Evolutionary conservation across 805 yeast species (phyloP).

Genomic region (Candida nonsorbophila): DNA sequence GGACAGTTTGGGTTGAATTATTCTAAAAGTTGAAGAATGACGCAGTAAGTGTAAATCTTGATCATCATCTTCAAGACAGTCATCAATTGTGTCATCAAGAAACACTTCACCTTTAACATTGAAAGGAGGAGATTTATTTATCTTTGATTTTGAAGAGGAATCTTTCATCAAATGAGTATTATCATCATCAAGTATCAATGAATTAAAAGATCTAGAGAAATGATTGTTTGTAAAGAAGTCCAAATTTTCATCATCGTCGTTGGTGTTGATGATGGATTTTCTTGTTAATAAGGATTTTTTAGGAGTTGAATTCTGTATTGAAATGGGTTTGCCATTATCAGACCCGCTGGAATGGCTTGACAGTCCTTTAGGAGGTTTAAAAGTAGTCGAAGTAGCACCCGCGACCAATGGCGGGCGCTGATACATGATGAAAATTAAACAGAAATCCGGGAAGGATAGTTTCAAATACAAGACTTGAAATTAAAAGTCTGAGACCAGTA

Average conservation of each 20-base stretch:
- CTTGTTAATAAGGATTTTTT: background rate
- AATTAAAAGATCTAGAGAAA: slow-evolving; percentile 38
- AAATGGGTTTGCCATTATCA: background rate
- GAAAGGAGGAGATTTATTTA: slow-evolving; percentile 39
- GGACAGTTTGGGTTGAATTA: no score
- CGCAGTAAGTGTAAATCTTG: no score
- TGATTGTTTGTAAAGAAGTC: slow-evolving; percentile 35
- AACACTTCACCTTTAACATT: slow-evolving; percentile 27
- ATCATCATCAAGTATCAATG: slow-evolving; percentile 34
- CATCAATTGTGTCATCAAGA: slow-evolving; percentile 18
- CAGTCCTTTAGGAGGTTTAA: background rate
- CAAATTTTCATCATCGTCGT: slow-evolving; percentile 5
- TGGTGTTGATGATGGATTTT: background rate
- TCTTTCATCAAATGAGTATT: slow-evolving; percentile 14
- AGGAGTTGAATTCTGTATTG: background rate
- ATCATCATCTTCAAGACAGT: slow-evolving; percentile 6
- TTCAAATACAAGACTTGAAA: no score
- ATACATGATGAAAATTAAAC: slow-evolving; percentile 1
- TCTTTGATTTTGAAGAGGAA: slow-evolving; percentile 3
- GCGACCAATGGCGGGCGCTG: slow-evolving; percentile 21
- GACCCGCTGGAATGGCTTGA: background rate
- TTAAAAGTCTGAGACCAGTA: no score
- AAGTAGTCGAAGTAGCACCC: slow-evolving; percentile 11
- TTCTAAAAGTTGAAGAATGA: no score
- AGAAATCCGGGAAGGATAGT: no score